Evolutionary conservation across 345 rosid species (phyloP), one percentile per base, ranked within the genome.

Genomic region (Rhizophora mangle): DNA sequence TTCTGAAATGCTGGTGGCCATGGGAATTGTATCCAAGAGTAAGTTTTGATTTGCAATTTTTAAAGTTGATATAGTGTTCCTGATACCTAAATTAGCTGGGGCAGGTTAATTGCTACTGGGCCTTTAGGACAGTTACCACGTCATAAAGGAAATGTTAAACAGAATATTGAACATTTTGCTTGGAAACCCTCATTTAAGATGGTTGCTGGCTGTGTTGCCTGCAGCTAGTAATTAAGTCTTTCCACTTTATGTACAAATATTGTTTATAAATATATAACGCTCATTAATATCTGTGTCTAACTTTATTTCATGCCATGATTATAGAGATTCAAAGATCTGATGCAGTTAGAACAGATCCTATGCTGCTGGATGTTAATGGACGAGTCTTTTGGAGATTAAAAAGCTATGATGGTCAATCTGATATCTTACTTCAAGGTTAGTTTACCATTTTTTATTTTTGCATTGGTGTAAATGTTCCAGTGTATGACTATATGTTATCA

Each of bases 341-440:
- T 84, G 90, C 89, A 74, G 79, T 91, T 76, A 88, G 96, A 82
- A 86, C 83, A 5, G 90, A 74, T 49, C 81, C 87, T 34, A 65
- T 88, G 16, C 32, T 80, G n/a, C 8, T 78, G 75, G 97, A 86
- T 71, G 75, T 21, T 6, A 78, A 82, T 26, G 95, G 92, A 19
- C 80, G 27, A 53, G 69, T 69, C 53, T 81, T 94, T 65, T 94
- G 98, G 98, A 91, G 68, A 67, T 64, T 94, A 54, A 85, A 80
- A 54, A 73, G 79, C 55, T 76, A 71, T 76, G 58, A 57, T 19
- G 79, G 77, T 63, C 82, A 78, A 39, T 65, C 77, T 29, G 80
- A 74, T 69, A 70, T 87, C 32, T 75, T 91, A 79, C 89, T 86
- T 70, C 98, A 91, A 91, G 95, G 98, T 91, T 36, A 51, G 79